phyloP scores from a whole-genome alignment of 2,329 filamentous ascomycete genomes.

The Fusarium circinatum region DNA sequence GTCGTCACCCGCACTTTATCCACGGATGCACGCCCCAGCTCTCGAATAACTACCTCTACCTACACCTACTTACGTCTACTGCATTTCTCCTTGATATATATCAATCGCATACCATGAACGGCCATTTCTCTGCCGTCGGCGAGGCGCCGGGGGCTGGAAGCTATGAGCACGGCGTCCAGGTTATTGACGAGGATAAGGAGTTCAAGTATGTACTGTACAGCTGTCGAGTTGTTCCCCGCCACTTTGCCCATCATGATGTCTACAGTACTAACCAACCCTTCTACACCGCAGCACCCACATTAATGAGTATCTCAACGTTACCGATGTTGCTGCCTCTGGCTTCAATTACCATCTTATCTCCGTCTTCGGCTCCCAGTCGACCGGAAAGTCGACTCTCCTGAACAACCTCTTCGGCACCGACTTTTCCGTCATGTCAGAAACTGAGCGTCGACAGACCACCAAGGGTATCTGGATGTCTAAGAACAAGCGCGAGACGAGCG shows the following conservation, averaged over 20 bases:
- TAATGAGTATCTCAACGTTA: slow-evolving; percentile 81
- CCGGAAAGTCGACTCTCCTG: slow-evolving; percentile 95
- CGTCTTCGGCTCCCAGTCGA: slow-evolving; percentile 98
- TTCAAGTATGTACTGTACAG: slow-evolving; percentile 81
- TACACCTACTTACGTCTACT: not conserved
- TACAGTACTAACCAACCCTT: slow-evolving; percentile 21
- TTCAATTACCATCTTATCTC: slow-evolving; percentile 99
- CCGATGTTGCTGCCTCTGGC: slow-evolving; percentile 84
- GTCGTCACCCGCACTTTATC: slow-evolving; percentile 21
- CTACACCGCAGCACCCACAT: slow-evolving; percentile 71
- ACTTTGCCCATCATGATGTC: slow-evolving; percentile 11
- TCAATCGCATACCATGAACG: slow-evolving; percentile 69
- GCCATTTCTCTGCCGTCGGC: slow-evolving; percentile 81
- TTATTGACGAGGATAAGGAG: slow-evolving; percentile 90
- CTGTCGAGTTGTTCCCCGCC: slow-evolving; percentile 5
- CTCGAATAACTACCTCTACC: slow-evolving; percentile 18
- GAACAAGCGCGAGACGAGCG: slow-evolving; percentile 76
- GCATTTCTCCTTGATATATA: slow-evolving; percentile 12
- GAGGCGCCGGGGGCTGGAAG: slow-evolving; percentile 70
- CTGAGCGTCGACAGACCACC: slow-evolving; percentile 92
- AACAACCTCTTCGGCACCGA: slow-evolving; percentile 96
- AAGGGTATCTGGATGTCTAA: slow-evolving; percentile 99
- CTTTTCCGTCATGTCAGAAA: slow-evolving; percentile 98
- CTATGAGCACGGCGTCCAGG: slow-evolving; percentile 95
- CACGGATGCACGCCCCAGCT: slow-evolving; percentile 36